These are phyloP conservation scores for Exserohilum turcica DNA, from an alignment of 2,329 filamentous ascomycete species.

Conservation along the genomic window DNA sequence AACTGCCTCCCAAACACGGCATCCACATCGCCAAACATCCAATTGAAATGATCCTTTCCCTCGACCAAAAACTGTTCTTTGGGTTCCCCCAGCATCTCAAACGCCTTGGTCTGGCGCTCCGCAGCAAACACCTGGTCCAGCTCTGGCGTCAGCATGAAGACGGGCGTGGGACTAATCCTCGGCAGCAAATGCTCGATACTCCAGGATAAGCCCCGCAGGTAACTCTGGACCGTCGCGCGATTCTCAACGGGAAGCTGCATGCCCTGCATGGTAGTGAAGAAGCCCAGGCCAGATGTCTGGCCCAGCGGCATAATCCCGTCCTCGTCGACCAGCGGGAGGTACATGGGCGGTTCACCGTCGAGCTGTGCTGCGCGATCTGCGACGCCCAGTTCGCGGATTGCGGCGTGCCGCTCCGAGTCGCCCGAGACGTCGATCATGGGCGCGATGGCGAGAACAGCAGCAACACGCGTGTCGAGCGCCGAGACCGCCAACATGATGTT, in stretches of 20 bases:
- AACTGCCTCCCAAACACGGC: slow-evolving; percentile 7
- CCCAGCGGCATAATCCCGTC: slow-evolving; percentile 10
- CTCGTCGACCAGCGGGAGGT: slow-evolving; percentile 13
- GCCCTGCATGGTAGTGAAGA: slow-evolving; percentile 8
- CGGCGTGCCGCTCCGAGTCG: slow-evolving; percentile 7
- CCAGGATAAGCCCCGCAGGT: slow-evolving; percentile 10
- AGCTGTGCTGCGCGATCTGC: slow-evolving; percentile 9
- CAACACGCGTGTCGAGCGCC: not conserved
- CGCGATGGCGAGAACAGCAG: slow-evolving; percentile 10
- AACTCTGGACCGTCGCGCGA: slow-evolving; percentile 12
- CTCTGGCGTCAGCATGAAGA: slow-evolving; percentile 17
- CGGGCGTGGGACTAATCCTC: slow-evolving; percentile 12
- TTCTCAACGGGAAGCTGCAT: slow-evolving; percentile 13
- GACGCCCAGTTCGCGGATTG: slow-evolving; percentile 12
- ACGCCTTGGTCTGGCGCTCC: slow-evolving; percentile 6
- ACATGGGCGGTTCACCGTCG: slow-evolving; percentile 15
- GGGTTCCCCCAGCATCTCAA: slow-evolving; percentile 11
- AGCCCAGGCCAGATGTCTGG: slow-evolving; percentile 5
- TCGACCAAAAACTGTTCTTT: slow-evolving; percentile 6
- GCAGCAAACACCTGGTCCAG: slow-evolving; percentile 8
- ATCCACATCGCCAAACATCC: slow-evolving; percentile 18
- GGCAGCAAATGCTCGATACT: slow-evolving; percentile 6
- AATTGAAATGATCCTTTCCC: slow-evolving; percentile 13
- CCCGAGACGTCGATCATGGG: slow-evolving; percentile 14
- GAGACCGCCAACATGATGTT: not conserved